Base-by-base conservation (phyloP, 805 yeast species). In the Wickerhamomyces bovis region DNA sequence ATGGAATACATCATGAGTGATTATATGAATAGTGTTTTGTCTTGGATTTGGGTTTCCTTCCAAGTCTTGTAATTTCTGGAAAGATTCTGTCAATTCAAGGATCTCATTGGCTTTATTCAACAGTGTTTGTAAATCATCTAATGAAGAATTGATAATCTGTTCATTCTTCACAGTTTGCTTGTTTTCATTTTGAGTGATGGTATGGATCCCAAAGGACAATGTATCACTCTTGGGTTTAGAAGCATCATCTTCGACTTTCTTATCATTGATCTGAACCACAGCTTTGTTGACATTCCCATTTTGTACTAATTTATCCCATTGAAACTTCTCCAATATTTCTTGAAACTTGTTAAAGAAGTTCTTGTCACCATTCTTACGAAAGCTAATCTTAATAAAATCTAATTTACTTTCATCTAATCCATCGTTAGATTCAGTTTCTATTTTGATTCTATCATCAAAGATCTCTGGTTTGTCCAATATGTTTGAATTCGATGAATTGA, bases 61-160 rank as follows among this genome's bases (percentile, higher is more conserved):
- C 22, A 30, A 38, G 12, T 47, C 53, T 48, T 26, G 68, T 52
- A 47, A 48, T 47, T 23, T 62, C 50, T 41, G 71, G 60, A 72
- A 61, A 11, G 71, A 64, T 16, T 61, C 58, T 3, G 66, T 83
- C 25, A 89, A 63, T 33, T 70, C 66, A 20, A 83, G 76, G 43
- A 90, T 74, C 49, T 89, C 90, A 53, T 78, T 78, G 2, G 90
- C 95, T 54, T 85, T 77, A n/a, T 78, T 73, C 82, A 87, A 83
- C 44, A 89, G 68, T 39, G 82, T 81, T 50, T 85, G 83, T 41
- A 90, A 66, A 62, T 89, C 97, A 39, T 80, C 83, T 36, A 90
- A 65, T 0, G 97, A 89, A 39, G 75, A 75, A 31, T 77, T 76
- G 47, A 90, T 66, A 1, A 89, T 71, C 16, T 71, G 60, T 42